Conservation (phyloP, 352 stramenopile species). For the Globisporangium takayamanum region DNA sequence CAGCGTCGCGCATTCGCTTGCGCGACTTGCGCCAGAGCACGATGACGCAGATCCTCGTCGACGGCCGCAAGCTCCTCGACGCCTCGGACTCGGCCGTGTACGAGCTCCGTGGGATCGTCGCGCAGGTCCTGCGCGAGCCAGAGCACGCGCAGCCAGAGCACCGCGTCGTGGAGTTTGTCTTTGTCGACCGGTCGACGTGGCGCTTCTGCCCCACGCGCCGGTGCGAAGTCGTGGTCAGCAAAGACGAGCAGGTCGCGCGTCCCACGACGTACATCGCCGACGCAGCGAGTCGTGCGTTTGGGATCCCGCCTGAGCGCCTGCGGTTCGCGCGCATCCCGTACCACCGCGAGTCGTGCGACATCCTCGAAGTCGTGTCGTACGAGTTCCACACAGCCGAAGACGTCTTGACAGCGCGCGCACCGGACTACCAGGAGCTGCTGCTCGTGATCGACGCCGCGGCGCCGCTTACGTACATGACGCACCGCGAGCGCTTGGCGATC, state of each 20-base stretch:
- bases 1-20: constrained; percentile 42
- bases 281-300: constrained; percentile 29
- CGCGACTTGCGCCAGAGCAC: constrained; percentile 63
- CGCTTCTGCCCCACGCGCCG: constrained; percentile 52
- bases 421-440: constrained; percentile 61
- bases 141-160: constrained; percentile 42
- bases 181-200: constrained; percentile 57
- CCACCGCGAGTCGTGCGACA: constrained; percentile 58
- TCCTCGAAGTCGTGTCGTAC: constrained; percentile 63
- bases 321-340: constrained; percentile 55
- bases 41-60: constrained; percentile 54
- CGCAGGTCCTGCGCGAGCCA: constrained; percentile 51
- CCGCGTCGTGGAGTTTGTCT: constrained; percentile 58
- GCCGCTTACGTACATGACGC: constrained; percentile 28
- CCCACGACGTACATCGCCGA: constrained; percentile 34
- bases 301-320: constrained; percentile 43
- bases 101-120: constrained; percentile 69
- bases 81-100: constrained; percentile 70
- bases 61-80: constrained; percentile 55
- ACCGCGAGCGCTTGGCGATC: constrained; percentile 43
- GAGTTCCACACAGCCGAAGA: constrained; percentile 26
- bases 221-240: constrained; percentile 50
- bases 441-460: constrained; percentile 55
- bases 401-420: constrained; percentile 18
- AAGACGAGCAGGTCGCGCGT: constrained; percentile 20